phyloP scores from a whole-genome alignment of 345 rosid genomes.

The Brassica cretica region DNA sequence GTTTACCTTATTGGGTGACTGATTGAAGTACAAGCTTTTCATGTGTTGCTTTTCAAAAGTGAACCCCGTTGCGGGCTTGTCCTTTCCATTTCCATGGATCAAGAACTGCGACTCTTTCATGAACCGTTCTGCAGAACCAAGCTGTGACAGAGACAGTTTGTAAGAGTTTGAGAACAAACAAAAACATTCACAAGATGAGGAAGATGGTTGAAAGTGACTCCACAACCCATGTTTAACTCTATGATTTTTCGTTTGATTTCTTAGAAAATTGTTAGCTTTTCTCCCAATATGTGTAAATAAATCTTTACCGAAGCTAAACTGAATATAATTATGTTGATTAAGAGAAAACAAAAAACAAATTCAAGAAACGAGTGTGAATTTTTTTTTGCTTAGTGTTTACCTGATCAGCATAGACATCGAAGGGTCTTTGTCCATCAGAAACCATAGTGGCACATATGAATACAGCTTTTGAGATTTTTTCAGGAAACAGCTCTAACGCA shows the following conservation, averaged over 20 bases:
- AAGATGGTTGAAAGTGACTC: background rate
- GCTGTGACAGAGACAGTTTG: conserved; percentile 51
- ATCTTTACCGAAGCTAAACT: background rate
- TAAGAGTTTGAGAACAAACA: background rate
- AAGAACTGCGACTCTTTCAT: conserved; percentile 81
- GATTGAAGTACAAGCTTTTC: conserved; percentile 89
- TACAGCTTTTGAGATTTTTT: conserved; percentile 76
- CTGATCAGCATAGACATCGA: conserved; percentile 90
- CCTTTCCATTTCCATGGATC: conserved; percentile 80
- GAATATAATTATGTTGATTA: background rate
- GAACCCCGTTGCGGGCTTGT: conserved; percentile 85
- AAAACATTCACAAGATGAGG: background rate
- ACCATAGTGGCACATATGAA: conserved; percentile 89
- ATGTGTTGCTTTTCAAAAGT: conserved; percentile 83
- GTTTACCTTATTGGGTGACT: conserved; percentile 79
- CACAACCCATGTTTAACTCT: background rate
- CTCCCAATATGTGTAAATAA: background rate
- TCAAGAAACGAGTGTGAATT: background rate
- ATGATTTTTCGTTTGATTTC: background rate
- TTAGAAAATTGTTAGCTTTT: background rate
- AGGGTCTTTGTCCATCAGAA: conserved; percentile 77
- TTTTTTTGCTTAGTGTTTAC: conserved; percentile 34
- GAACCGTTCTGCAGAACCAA: conserved; percentile 87
- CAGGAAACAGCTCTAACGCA: conserved; percentile 73
- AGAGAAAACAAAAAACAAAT: background rate